Evolutionary conservation across 345 rosid species (phyloP).

Genomic region (Lepidium sativum): DNA sequence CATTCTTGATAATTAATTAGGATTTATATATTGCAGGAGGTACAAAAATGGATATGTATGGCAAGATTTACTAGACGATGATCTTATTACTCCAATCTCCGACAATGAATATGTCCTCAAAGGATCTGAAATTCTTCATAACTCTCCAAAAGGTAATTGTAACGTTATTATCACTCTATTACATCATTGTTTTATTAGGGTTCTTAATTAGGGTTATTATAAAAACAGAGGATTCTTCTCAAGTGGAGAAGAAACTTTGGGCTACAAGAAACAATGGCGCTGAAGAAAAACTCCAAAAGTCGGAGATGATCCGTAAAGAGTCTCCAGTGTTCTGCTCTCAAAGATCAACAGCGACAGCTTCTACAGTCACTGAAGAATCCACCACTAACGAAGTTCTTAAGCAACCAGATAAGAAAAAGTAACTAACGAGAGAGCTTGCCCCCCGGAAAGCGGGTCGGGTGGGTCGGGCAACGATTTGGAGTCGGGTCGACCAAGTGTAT

Average conservation of each 20-base stretch:
- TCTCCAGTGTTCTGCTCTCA: slow-evolving; percentile 33
- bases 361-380: slow-evolving; percentile 35
- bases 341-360: slow-evolving; percentile 22
- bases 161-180: too few relatives aligned
- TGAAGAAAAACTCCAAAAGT: slow-evolving; percentile 8
- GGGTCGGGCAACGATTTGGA: background rate
- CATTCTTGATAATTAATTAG: background rate
- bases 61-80: slow-evolving; percentile 72
- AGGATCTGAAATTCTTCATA: slow-evolving; percentile 45
- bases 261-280: slow-evolving; percentile 1
- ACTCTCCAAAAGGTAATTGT: slow-evolving; percentile 3
- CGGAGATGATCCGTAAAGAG: slow-evolving; percentile 15
- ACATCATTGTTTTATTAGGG: background rate
- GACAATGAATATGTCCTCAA: slow-evolving; percentile 68
- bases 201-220: background rate
- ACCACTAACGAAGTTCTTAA: slow-evolving; percentile 15
- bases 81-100: slow-evolving; percentile 64
- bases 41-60: slow-evolving; percentile 61
- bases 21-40: slow-evolving; percentile 32
- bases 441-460: background rate
- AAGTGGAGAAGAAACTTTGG: slow-evolving; percentile 15
- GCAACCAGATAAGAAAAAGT: background rate
- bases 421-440: background rate
- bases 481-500: slow-evolving; percentile 12
- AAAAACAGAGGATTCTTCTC: slow-evolving; percentile 20